Evolutionary conservation across 2,329 filamentous ascomycete genomes (phyloP).

Genomic region (Hypomyces perniciosus): DNA sequence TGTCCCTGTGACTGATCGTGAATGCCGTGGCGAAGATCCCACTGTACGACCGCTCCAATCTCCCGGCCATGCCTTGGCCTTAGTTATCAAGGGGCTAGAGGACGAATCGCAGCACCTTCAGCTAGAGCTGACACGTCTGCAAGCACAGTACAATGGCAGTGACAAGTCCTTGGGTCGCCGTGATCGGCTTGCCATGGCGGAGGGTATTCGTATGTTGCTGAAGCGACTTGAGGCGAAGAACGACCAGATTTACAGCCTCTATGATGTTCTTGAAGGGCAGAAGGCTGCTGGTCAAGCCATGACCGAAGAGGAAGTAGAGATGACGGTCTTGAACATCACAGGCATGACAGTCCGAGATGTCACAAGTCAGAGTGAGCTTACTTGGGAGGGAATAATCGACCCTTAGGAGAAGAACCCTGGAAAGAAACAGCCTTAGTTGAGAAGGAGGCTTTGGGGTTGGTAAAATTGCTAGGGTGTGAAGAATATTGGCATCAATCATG

Average conservation of each 20-base stretch:
- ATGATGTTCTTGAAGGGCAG: slow-evolving; percentile 79
- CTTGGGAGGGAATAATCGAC: slow-evolving; percentile 36
- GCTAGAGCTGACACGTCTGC: slow-evolving; percentile 57
- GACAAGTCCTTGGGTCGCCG: slow-evolving; percentile 62
- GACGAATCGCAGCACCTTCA: slow-evolving; percentile 76
- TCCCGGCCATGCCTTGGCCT: slow-evolving; percentile 66
- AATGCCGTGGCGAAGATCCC: slow-evolving; percentile 42
- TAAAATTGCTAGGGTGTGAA: neutral
- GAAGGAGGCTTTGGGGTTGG: neutral
- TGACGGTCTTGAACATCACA: slow-evolving; percentile 54
- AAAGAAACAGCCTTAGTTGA: no score
- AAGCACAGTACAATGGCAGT: slow-evolving; percentile 57
- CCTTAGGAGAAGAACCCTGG: slow-evolving; percentile 12
- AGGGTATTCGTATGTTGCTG: slow-evolving; percentile 55
- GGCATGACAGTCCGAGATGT: slow-evolving; percentile 39
- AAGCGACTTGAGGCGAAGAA: slow-evolving; percentile 65
- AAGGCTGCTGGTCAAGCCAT: slow-evolving; percentile 59
- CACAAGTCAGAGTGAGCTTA: slow-evolving; percentile 32
- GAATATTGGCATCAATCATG: slow-evolving; percentile 17
- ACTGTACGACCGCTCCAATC: slow-evolving; percentile 62
- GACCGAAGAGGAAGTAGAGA: slow-evolving; percentile 56
- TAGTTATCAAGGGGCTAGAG: slow-evolving; percentile 75
- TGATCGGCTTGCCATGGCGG: slow-evolving; percentile 55
- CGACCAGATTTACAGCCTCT: slow-evolving; percentile 74
- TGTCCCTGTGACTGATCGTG: slow-evolving; percentile 58